A percentile compares a stretch with the other conserved stretches of the same genome.
Conservation (phyloP, 345 rosid genomes). For the Camelina neglecta region DNA sequence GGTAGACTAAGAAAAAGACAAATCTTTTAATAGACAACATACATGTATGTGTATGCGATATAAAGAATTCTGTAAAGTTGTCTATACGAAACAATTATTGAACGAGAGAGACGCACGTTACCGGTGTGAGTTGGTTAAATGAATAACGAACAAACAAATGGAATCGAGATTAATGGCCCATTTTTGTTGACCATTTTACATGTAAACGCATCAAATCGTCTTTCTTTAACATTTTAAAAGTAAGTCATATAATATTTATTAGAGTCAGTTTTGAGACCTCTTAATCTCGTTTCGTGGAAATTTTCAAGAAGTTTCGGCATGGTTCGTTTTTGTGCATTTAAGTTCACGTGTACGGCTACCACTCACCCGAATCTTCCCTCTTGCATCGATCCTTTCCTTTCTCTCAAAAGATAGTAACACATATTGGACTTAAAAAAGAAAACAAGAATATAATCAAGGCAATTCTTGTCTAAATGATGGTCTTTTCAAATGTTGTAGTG, state of each 20-base stretch:
- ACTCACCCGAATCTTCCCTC: background rate
- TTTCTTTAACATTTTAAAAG: background rate
- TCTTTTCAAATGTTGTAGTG: too few species aligned
- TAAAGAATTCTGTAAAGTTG: too few species aligned
- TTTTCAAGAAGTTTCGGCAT: background rate
- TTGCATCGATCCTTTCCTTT: background rate
- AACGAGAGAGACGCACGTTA: slow-evolving; percentile 17
- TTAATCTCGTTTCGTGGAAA: background rate
- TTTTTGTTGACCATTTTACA: slow-evolving; percentile 10
- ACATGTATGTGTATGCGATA: background rate
- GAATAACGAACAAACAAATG: background rate
- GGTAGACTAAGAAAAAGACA: background rate
- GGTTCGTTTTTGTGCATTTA: background rate
- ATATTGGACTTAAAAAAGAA: background rate
- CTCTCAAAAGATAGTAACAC: background rate
- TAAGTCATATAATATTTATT: background rate
- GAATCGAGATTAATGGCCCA: background rate
- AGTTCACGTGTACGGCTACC: slow-evolving; percentile 19
- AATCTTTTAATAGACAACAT: background rate
- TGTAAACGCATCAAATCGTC: slow-evolving; percentile 21
- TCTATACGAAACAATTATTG: slow-evolving; percentile 8
- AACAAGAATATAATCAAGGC: background rate
- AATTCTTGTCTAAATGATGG: too few species aligned
- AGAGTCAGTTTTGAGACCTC: too few species aligned
- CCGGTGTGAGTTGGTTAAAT: slow-evolving; percentile 11